Evolutionary conservation across 140 eudicot species (phyloP), one percentile per base, ranked within the genome.

Genomic region (Cichorium intybus): DNA sequence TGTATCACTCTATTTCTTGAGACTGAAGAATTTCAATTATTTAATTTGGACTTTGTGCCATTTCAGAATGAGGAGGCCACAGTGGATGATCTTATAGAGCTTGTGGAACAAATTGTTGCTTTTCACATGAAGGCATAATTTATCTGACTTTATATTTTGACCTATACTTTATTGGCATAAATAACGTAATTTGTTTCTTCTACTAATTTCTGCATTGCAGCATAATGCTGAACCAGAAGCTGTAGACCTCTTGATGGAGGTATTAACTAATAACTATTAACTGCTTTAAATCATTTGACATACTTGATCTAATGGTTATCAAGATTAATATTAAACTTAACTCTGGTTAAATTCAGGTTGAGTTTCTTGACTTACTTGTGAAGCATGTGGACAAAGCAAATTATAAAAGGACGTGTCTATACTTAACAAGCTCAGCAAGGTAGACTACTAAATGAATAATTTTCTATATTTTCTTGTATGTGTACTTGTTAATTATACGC

Each of bases 81-180:
- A 7, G 78, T 78, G 50, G 89, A 83, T 75, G 96, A 88, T 72
- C 72, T 92, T n/a, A 83, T 88, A 85, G 90, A 83, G 77, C 90
- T 88, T 64, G 98, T 85, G 24, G 88, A 83, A 53, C 95, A 92
- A 66, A 88, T 92, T 79, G 96, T 92, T 65, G 87, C 82, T 12
- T 92, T 92, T 73, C 96, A 92, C 81, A 88, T 92, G 98, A 80
- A 92, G 96, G 98, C 85, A 78, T 61, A 59, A 0, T 33, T 76
- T 27, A 52, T 62, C 28, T 34, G 66, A 22, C 35, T 29, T 7
- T 39, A 8, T 69, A 51, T 49, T 53, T 10, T 0, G 62, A 11
- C 24, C 3, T 69, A 24, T 24, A 2, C 17, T 46, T 9, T 27
- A 6, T 16, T 29, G n/a, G n/a, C n/a, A n/a, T n/a, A n/a, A n/a